Percentiles rank a stretch among this genome's conserved stretches.
Evolutionary conservation across 73 alveolate species (phyloP).

Genomic region (Paramecium octaurelia): DNA sequence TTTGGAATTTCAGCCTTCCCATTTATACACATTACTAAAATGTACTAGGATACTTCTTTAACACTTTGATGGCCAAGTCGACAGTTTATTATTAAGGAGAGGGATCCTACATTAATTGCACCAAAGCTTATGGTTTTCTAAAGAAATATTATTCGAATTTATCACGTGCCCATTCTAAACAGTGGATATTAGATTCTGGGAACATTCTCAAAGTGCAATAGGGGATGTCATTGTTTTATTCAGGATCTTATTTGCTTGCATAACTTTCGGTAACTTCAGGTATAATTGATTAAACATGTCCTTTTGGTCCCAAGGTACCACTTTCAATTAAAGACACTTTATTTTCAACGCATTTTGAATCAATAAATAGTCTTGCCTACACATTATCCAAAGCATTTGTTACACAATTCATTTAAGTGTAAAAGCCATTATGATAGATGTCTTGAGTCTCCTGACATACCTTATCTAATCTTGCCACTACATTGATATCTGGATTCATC

Average conservation of each 20-base stretch:
- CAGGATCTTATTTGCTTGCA: constrained; percentile 88
- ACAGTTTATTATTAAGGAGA: constrained; percentile 75
- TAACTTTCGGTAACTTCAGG: constrained; percentile 92
- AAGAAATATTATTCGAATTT: constrained; percentile 81
- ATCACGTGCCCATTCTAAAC: constrained; percentile 99
- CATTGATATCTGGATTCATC: constrained; percentile 80
- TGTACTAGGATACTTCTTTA: constrained; percentile 68
- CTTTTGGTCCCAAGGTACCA: constrained; percentile 96
- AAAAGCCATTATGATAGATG: constrained; percentile 92
- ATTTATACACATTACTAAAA: constrained; percentile 75
- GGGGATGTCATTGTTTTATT: constrained; percentile 90
- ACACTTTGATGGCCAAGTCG: constrained; percentile 69
- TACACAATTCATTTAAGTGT: constrained; percentile 89
- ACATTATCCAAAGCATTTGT: constrained; percentile 98
- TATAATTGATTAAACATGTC: constrained; percentile 85
- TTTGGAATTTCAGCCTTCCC: constrained; percentile 74
- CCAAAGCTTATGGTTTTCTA: constrained; percentile 77
- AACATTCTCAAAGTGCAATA: constrained; percentile 95
- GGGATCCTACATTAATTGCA: constrained; percentile 68
- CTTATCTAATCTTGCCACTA: constrained; percentile 81
- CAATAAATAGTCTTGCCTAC: constrained; percentile 97
- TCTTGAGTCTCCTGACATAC: constrained; percentile 96
- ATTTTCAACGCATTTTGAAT: constrained; percentile 95
- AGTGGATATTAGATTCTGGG: constrained; percentile 98
- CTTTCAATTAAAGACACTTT: constrained; percentile 94